phyloP scores from a whole-genome alignment of 2,329 filamentous ascomycete species.

The Elsinoe perseae region DNA sequence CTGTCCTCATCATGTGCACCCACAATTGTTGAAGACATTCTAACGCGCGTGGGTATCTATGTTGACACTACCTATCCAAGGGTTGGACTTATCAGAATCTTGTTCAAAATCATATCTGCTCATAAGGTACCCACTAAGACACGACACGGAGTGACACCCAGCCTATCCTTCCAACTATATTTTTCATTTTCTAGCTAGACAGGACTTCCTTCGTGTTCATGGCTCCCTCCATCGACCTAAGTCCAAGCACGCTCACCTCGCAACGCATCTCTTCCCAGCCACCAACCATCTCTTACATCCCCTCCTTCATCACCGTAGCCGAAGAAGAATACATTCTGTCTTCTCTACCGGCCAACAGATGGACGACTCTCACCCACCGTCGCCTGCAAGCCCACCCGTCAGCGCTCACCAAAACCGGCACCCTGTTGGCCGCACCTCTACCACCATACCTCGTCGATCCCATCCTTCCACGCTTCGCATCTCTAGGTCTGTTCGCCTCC shows the following conservation, averaged over 20 bases:
- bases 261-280: constrained; percentile 49
- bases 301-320: constrained; percentile 68
- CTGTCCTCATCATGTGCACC: too few relatives aligned
- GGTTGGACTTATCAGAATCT: too few relatives aligned
- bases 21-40: too few relatives aligned
- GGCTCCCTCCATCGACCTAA: background rate
- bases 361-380: constrained; percentile 82
- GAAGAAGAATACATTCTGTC: constrained; percentile 57
- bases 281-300: constrained; percentile 69
- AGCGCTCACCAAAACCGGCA: constrained; percentile 65
- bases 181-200: too few relatives aligned
- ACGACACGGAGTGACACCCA: too few relatives aligned
- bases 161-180: too few relatives aligned
- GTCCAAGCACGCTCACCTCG: background rate
- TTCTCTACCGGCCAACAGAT: constrained; percentile 47
- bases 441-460: constrained; percentile 68
- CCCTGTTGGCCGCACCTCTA: constrained; percentile 64
- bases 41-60: too few relatives aligned
- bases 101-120: too few relatives aligned
- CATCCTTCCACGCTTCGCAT: constrained; percentile 52
- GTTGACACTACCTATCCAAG: too few relatives aligned
- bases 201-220: background rate
- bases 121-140: too few relatives aligned
- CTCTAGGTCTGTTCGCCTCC: constrained; percentile 45
- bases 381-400: constrained; percentile 88